Evolutionary conservation across 2,329 filamentous ascomycete genomes (phyloP).

Genomic region (Epichloe aotearoae): DNA sequence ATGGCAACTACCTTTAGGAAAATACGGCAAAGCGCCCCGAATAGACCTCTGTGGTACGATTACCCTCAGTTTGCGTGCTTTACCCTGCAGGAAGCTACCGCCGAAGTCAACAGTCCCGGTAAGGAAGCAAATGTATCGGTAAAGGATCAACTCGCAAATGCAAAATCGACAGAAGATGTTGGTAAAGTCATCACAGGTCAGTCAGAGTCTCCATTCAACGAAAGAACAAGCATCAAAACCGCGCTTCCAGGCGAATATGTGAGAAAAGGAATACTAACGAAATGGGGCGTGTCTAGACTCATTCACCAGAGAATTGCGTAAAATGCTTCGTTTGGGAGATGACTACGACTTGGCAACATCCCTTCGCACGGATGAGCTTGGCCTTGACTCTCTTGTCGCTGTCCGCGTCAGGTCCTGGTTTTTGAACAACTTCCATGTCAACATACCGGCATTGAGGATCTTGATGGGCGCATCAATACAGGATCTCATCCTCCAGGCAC

Average conservation of each 20-base stretch:
- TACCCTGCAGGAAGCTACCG: background rate
- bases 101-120: background rate
- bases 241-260: too few relatives aligned
- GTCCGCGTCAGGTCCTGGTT: constrained; percentile 35
- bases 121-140: background rate
- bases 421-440: constrained; percentile 25
- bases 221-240: background rate
- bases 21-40: background rate
- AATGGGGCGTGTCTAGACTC: background rate
- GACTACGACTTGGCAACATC: background rate
- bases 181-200: background rate
- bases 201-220: background rate
- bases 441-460: constrained; percentile 32
- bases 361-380: constrained; percentile 9
- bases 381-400: constrained; percentile 19
- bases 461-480: constrained; percentile 8
- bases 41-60: background rate
- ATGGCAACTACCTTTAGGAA: background rate
- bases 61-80: background rate
- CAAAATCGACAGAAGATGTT: background rate
- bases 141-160: background rate
- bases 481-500: constrained; percentile 5
- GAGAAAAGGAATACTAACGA: background rate
- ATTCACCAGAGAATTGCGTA: background rate
- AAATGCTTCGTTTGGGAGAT: background rate